Evolutionary conservation across 2,329 filamentous ascomycete genomes (phyloP), one percentile per base, ranked within the genome.

Genomic region (Pseudogymnoascus sp.): DNA sequence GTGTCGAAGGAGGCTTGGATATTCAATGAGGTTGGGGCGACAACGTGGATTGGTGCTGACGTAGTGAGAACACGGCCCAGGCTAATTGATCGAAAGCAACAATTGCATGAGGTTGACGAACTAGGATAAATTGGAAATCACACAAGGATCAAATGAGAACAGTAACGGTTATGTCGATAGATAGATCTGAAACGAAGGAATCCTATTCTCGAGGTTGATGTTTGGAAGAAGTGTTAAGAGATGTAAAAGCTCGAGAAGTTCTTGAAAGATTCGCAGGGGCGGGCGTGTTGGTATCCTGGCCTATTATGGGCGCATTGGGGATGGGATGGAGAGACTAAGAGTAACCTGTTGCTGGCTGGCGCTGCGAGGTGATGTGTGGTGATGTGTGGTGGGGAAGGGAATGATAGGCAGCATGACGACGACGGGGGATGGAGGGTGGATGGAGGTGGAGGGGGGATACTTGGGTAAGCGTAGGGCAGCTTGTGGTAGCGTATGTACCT

Each of bases 321-420:
- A n/a, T 54, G 45, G 45, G 26, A 54, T 54, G 45, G 26, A 6
- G 23, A 29, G 14, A n/a, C 45, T 51, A 29, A 42, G 45, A 51
- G 45, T 51, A 51, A 51, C 45, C 23, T 51, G 45, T 23, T 47
- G 42, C 1, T 16, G 16, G 39, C 12, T 39, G n/a, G 39, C 7
- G 16, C 39, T 16, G 16, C 16, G 39, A 42, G 39, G 39, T 18
- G 39, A 45, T 23, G 42, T 26, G 23, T 8, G 14, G 45, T 29
- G 23, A 16, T 39, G 40, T 23, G 11, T 12, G 18, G 18, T 21
- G 18, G 31, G 31, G 10, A 51, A 16, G 45, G 45, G 14, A 12
- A 54, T 54, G 45, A 54, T 54, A 54, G 45, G 45, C 45, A 51
- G 45, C 45, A 54, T 54, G 45, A 54, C 45, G 45, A 54, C 45